Conservation (phyloP, 805 yeast genomes). For the Teunomyces funiuensis region DNA sequence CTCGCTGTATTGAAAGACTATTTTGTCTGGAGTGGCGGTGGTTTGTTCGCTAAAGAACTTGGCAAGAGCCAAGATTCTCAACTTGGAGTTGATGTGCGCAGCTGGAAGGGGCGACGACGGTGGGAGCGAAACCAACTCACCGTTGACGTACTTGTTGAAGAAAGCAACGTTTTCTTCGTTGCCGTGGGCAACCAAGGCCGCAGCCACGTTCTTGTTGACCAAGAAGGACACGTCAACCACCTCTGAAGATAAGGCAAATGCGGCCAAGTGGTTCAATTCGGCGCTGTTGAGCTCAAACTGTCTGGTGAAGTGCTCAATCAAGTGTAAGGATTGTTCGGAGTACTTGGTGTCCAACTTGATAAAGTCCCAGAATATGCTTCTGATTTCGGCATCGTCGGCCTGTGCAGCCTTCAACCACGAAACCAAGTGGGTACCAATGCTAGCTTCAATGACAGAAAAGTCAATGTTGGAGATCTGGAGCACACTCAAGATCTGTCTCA, state of each 20-base stretch:
- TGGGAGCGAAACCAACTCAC: slow-evolving; percentile 30
- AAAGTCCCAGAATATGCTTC: slow-evolving; percentile 37
- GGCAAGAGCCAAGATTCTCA: slow-evolving; percentile 41
- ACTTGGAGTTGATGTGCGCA: slow-evolving; percentile 30
- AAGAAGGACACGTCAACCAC: slow-evolving; percentile 42
- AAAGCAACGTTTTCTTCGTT: slow-evolving; percentile 26
- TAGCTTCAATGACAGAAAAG: slow-evolving; percentile 32
- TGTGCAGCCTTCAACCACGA: slow-evolving; percentile 35
- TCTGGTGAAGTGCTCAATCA: slow-evolving; percentile 36
- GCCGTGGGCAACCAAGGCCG: slow-evolving; percentile 27
- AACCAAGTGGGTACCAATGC: slow-evolving; percentile 37
- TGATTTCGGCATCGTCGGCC: slow-evolving; percentile 29
- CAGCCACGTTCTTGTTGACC: slow-evolving; percentile 41
- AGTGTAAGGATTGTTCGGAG: slow-evolving; percentile 31
- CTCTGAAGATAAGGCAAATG: slow-evolving; percentile 37
- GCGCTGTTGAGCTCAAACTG: slow-evolving; percentile 19
- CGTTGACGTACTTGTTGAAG: slow-evolving; percentile 36
- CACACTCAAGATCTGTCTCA: slow-evolving; percentile 32
- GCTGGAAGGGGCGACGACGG: slow-evolving; percentile 13
- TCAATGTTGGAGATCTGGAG: slow-evolving; percentile 29
- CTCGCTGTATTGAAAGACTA: slow-evolving; percentile 35
- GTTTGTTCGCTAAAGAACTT: slow-evolving; percentile 25
- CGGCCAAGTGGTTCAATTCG: slow-evolving; percentile 32
- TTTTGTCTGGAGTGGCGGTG: slow-evolving; percentile 22
- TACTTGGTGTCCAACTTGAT: slow-evolving; percentile 32